These are phyloP conservation scores for Plasmopara viticola DNA, from an alignment of 352 stramenopile species.

Conservation along the genomic window DNA sequence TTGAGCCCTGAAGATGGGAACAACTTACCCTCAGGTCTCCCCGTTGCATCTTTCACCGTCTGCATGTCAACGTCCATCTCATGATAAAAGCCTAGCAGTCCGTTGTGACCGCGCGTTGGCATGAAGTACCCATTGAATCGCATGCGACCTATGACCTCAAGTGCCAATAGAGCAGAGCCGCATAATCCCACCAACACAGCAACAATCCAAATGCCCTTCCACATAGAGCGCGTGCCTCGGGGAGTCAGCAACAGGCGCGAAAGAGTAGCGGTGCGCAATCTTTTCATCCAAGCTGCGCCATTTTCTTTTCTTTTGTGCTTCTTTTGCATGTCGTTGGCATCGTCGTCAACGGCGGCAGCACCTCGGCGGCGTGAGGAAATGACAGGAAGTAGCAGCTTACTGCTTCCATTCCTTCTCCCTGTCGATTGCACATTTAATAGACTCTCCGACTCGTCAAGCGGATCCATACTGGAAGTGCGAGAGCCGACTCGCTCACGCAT, in stretches of 20 bases:
- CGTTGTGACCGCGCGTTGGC: constrained; percentile 27
- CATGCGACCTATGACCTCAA: constrained; percentile 47
- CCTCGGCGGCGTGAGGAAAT: constrained; percentile 9
- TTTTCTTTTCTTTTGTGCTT: constrained; percentile 6
- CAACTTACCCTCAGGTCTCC: constrained; percentile 31
- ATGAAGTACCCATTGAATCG: constrained; percentile 51
- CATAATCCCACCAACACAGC: constrained; percentile 11
- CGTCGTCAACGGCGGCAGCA: constrained; percentile 1
- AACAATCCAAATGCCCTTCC: constrained; percentile 16
- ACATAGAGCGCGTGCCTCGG: constrained; percentile 3
- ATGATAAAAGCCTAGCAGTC: constrained; percentile 66
- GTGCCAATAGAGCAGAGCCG: constrained; percentile 13
- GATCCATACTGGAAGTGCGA: constrained; percentile 16
- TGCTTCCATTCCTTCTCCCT: constrained; percentile 10
- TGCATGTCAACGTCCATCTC: constrained; percentile 77
- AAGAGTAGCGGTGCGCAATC: constrained; percentile 3
- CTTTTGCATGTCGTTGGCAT: constrained; percentile 29
- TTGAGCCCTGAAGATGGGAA: constrained; percentile 35
- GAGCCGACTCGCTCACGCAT: too few species aligned
- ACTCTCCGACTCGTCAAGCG: constrained; percentile 12
- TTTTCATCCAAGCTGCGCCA: constrained; percentile 6
- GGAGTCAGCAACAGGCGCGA: constrained; percentile 7
- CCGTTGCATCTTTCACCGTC: constrained; percentile 28
- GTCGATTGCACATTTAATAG: constrained; percentile 11
- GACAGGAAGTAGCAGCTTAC: constrained; percentile 23